phyloP scores from a whole-genome alignment of 1,139 yeast species.

The Saccharomycopsis hybrid region DNA sequence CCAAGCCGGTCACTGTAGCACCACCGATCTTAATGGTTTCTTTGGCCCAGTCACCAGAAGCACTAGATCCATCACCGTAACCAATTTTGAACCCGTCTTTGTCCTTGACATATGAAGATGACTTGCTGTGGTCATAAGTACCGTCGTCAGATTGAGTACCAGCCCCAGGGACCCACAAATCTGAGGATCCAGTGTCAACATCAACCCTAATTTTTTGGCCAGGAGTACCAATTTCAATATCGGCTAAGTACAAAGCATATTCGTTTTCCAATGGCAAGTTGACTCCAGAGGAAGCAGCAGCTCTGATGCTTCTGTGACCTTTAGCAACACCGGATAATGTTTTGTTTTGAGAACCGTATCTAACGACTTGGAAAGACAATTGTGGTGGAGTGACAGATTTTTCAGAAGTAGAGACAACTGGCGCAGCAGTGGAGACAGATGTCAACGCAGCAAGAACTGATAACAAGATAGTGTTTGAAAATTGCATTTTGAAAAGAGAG shows the following conservation, averaged over 20 bases:
- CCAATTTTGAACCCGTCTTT: slow-evolving; percentile 15
- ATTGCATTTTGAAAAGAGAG: too few species aligned
- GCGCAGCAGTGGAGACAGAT: slow-evolving; percentile 15
- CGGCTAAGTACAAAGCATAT: slow-evolving; percentile 31
- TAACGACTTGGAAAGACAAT: slow-evolving; percentile 13
- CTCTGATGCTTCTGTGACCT: slow-evolving; percentile 32
- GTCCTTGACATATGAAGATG: slow-evolving; percentile 21
- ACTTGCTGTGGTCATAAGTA: slow-evolving; percentile 20
- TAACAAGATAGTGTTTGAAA: slow-evolving; percentile 13
- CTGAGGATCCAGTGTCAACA: slow-evolving; percentile 51
- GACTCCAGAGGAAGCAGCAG: slow-evolving; percentile 10
- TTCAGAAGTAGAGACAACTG: slow-evolving; percentile 7
- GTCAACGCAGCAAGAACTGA: slow-evolving; percentile 15
- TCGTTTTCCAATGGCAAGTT: slow-evolving; percentile 8
- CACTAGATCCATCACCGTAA: slow-evolving; percentile 21
- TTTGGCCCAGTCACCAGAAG: slow-evolving; percentile 21
- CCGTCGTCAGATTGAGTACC: slow-evolving; percentile 17
- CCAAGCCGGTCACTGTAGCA: slow-evolving; percentile 15
- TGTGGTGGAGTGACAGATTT: slow-evolving; percentile 1
- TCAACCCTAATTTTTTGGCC: slow-evolving; percentile 37
- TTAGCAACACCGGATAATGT: slow-evolving; percentile 51
- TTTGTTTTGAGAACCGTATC: slow-evolving; percentile 20
- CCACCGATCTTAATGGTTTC: slow-evolving; percentile 19
- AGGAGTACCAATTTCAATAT: slow-evolving; percentile 42
- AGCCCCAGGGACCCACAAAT: slow-evolving; percentile 41